These are phyloP conservation scores for Pilasporangium apinafurcum DNA, from an alignment of 352 stramenopile species.

Conservation along the genomic window DNA sequence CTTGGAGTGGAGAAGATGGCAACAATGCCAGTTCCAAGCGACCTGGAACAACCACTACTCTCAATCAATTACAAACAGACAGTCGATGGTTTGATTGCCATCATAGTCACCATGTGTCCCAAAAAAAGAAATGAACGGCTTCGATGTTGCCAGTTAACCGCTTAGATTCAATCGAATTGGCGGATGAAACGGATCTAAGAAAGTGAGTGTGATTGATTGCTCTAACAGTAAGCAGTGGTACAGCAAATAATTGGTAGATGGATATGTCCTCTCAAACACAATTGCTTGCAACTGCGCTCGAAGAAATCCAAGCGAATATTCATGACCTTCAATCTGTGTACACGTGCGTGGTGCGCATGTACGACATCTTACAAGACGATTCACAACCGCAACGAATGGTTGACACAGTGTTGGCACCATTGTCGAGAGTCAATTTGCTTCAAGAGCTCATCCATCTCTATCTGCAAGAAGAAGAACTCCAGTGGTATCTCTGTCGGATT, in stretches of 20 bases:
- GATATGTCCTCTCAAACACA: background rate
- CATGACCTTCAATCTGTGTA: constrained; percentile 22
- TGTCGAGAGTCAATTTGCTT: constrained; percentile 11
- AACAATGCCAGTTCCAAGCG: background rate
- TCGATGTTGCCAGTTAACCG: too few species aligned
- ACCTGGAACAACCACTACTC: background rate
- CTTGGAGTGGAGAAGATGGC: background rate
- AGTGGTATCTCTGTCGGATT: constrained; percentile 23
- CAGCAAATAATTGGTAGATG: constrained; percentile 11
- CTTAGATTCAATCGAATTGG: too few species aligned
- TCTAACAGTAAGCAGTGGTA: constrained; percentile 7
- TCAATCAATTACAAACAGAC: too few species aligned
- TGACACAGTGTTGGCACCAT: constrained; percentile 10
- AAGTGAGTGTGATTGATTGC: constrained; percentile 12
- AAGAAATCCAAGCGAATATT: constrained; percentile 7
- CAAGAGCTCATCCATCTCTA: constrained; percentile 11
- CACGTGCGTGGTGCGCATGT: constrained; percentile 13
- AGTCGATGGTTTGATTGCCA: too few species aligned
- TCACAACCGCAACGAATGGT: constrained; percentile 2
- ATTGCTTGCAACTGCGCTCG: constrained; percentile 10
- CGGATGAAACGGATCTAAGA: too few species aligned
- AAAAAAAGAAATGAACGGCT: too few species aligned
- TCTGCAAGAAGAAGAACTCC: constrained; percentile 30
- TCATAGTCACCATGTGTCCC: too few species aligned
- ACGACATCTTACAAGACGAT: constrained; percentile 9